Percentiles rank a stretch among this genome's conserved stretches.
Conservation (phyloP, 1,139 yeast genomes). For the Saccharomyces hybrid region DNA sequence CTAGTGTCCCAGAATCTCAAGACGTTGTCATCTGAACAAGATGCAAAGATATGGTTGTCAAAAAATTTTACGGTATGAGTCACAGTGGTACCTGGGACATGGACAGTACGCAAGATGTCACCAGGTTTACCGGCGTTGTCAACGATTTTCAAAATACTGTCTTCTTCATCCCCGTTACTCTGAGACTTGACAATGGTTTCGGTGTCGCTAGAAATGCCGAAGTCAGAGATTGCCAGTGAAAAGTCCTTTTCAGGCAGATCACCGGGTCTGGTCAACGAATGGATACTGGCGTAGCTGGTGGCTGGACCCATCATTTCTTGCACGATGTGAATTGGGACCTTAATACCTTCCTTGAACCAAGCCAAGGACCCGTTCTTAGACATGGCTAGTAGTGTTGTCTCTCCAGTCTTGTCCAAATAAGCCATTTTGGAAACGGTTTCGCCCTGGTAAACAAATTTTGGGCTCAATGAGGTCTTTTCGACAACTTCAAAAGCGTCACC, state of each 20-base stretch:
- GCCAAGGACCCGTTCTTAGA: conserved; percentile 27
- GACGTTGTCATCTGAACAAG: conserved; percentile 28
- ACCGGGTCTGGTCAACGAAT: conserved; percentile 18
- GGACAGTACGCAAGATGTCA: conserved; percentile 20
- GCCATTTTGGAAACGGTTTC: conserved; percentile 24
- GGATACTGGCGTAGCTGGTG: conserved; percentile 24
- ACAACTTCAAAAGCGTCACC: conserved; percentile 19
- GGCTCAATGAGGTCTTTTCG: conserved; percentile 13
- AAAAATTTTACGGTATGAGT: conserved; percentile 26
- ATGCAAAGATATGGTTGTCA: conserved; percentile 25
- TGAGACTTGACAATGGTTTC: conserved; percentile 27
- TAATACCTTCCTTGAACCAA: conserved; percentile 27
- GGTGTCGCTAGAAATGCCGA: conserved; percentile 21
- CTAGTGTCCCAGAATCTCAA: conserved; percentile 29
- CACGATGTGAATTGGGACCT: conserved; percentile 26
- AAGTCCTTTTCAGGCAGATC: conserved; percentile 5
- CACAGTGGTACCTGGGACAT: conserved; percentile 23
- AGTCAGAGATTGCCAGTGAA: conserved; percentile 18
- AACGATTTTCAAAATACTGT: conserved; percentile 23
- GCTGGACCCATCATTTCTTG: conserved; percentile 28
- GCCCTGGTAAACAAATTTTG: conserved; percentile 26
- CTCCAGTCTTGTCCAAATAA: conserved; percentile 18
- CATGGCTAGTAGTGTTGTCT: conserved; percentile 23
- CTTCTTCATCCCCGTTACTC: conserved; percentile 21
- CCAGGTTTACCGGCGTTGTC: conserved; percentile 28